A percentile compares a stretch with the other conserved stretches of the same genome.
Conservation (phyloP, 768 basidiomycete genomes). For the Suillus bovinus region DNA sequence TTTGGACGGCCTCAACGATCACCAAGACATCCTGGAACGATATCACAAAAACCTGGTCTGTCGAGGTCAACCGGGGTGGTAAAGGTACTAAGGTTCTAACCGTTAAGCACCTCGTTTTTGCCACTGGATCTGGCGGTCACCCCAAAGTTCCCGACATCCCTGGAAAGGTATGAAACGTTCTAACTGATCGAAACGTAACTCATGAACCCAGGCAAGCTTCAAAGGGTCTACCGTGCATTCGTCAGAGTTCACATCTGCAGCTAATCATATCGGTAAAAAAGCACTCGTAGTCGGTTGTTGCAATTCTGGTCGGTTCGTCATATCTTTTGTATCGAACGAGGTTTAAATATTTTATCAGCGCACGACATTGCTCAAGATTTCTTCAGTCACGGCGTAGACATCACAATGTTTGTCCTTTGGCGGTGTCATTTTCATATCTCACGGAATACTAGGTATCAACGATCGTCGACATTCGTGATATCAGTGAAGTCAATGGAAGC, state of each 20-base stretch:
- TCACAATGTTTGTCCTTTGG: conserved; percentile 24
- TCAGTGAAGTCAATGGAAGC: conserved; percentile 12
- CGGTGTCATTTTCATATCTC: conserved; percentile 3
- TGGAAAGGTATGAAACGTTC: background rate
- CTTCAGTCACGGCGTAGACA: conserved; percentile 29
- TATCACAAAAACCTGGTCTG: conserved; percentile 44
- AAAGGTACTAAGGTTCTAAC: conserved; percentile 36
- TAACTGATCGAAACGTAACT: background rate
- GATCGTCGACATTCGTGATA: conserved; percentile 26
- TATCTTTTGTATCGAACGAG: background rate
- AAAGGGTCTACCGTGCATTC: conserved; percentile 59
- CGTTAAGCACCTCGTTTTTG: conserved; percentile 56
- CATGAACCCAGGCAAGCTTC: conserved; percentile 42
- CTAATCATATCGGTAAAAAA: conserved; percentile 58
- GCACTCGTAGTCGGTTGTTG: conserved; percentile 70
- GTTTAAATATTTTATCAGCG: conserved; percentile 16
- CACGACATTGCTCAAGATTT: conserved; percentile 42
- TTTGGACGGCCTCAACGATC: conserved; percentile 57
- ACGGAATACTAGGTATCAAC: conserved; percentile 19
- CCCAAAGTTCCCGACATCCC: conserved; percentile 46
- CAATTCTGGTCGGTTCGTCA: conserved; percentile 47
- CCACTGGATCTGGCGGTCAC: conserved; percentile 50
- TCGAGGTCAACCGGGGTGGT: conserved; percentile 37
- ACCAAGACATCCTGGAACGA: conserved; percentile 39
- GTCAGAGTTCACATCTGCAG: conserved; percentile 45